Base-by-base conservation (phyloP, 192 early-diverging fungal species). In the Backusella morwellensis region DNA sequence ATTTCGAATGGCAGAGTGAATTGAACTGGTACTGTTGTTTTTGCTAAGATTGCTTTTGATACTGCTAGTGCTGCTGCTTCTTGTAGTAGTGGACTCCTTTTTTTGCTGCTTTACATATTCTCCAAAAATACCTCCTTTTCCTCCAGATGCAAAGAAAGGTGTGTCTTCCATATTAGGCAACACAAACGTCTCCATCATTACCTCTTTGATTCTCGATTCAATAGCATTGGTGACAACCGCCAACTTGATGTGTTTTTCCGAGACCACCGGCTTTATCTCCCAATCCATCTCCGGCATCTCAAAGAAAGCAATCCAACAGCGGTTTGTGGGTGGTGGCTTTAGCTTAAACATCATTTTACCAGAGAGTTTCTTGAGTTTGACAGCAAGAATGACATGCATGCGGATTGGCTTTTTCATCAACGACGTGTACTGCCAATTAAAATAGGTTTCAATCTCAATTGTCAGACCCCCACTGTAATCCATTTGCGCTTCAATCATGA, bases 81-180 rank as follows among this genome's bases (percentile, higher is more conserved):
- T 50, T 17, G 47, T 6, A n/a, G 4, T 50, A 17, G 19, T n/a
- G 6, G 42, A 15, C 6, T 50, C 56, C 17, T 17, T 26, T 7
- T 40, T 67, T 75, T 26, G 12, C 6, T 67, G 35, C 11, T 63
- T 36, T 17, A 70, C 29, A 38, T 70, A 68, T 35, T 79, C 85
- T 19, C 54, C 73, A 74, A 74, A 87, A 36, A 94, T 87, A 0
- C 89, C 93, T 21, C 91, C 88, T 7, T 77, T 79, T 29, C 88
- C 87, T 41, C 76, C 59, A 17, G 90, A 86, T 34, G 87, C 81
- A 86, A 94, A 96, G 81, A 98, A 97, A 15, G 90, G 86, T 0
- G 89, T 88, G 76, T 97, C 94, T 79, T 98, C 97, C 91, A 98
- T 93, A 75, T 97, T 92, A 3, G 97, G 97, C 72, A 96, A 80